Evolutionary conservation across 495 filamentous ascomycete genomes (phyloP).

Genomic region (Oleoguttula mirabilis): DNA sequence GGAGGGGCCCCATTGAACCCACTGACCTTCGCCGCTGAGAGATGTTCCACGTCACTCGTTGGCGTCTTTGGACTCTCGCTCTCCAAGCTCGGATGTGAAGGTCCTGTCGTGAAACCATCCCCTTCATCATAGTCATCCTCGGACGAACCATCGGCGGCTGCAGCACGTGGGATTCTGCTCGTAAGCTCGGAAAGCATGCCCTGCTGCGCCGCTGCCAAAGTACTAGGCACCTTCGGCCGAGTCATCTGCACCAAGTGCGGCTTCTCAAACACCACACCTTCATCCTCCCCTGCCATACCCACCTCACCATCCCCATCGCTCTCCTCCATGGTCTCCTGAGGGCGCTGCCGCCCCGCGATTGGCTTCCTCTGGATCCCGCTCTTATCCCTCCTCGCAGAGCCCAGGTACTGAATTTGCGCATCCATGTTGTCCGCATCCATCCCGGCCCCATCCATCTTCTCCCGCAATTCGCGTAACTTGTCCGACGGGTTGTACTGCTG

Average conservation of each 20-base stretch:
- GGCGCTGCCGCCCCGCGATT: conserved; percentile 17
- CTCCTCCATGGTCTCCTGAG: conserved; percentile 30
- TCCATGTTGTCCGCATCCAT: conserved; percentile 32
- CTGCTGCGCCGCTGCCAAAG: conserved; percentile 39
- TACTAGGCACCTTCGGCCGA: conserved; percentile 59
- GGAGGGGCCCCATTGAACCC: conserved; percentile 34
- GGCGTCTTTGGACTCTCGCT: conserved; percentile 60
- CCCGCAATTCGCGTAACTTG: conserved; percentile 77
- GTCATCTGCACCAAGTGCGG: conserved; percentile 37
- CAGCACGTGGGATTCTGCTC: conserved; percentile 59
- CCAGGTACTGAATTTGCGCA: conserved; percentile 19
- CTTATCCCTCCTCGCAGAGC: conserved; percentile 7
- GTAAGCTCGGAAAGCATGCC: conserved; percentile 73
- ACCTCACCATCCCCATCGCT: conserved; percentile 26
- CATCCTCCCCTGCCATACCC: no score
- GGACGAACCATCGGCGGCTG: conserved; percentile 58
- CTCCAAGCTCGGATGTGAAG: conserved; percentile 64
- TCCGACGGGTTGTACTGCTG: conserved; percentile 74
- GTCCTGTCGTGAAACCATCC: conserved; percentile 64
- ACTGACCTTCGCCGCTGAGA: no score
- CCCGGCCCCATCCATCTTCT: conserved; percentile 71
- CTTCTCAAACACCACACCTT: conserved; percentile 31
- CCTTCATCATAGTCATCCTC: no score
- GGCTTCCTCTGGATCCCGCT: conserved; percentile 22
- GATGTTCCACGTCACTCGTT: conserved; percentile 42